These are phyloP conservation scores for Cryphonectria japonica DNA, from an alignment of 2,329 filamentous ascomycete species.

Conservation along the genomic window DNA sequence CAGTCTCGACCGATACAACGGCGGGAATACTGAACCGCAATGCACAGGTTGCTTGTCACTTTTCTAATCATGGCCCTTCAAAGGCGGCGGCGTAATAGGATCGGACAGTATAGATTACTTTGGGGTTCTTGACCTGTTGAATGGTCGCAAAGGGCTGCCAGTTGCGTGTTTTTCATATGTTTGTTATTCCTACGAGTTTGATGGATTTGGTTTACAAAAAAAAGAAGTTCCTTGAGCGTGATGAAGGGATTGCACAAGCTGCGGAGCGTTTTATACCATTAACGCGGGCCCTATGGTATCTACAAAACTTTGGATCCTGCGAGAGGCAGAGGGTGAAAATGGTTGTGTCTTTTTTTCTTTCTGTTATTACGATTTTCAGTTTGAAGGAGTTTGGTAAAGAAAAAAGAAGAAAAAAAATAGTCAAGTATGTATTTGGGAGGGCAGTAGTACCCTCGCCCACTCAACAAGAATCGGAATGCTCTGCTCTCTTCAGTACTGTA, in stretches of 20 bases:
- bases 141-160: neutral
- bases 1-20: neutral
- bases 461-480: neutral
- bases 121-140: neutral
- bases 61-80: slow-evolving; percentile 2
- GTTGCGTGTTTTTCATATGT: neutral
- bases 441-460: neutral
- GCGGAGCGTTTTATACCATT: slow-evolving; percentile 13
- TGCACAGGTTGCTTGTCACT: neutral
- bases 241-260: slow-evolving; percentile 10
- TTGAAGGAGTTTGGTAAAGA: slow-evolving; percentile 14
- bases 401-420: neutral
- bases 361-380: neutral
- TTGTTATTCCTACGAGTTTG: neutral
- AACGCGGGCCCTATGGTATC: neutral
- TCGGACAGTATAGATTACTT: neutral
- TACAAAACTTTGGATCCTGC: neutral
- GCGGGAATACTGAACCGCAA: neutral
- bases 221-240: neutral
- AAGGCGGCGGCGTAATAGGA: slow-evolving; percentile 6
- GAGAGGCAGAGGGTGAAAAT: neutral
- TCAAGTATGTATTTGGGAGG: neutral
- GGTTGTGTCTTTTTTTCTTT: neutral
- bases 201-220: neutral
- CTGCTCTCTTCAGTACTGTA: slow-evolving; percentile 7